Percentiles rank a stretch among this genome's conserved stretches.
Conservation (phyloP, 2,329 filamentous ascomycete genomes). For the Emmonsia crescens region DNA sequence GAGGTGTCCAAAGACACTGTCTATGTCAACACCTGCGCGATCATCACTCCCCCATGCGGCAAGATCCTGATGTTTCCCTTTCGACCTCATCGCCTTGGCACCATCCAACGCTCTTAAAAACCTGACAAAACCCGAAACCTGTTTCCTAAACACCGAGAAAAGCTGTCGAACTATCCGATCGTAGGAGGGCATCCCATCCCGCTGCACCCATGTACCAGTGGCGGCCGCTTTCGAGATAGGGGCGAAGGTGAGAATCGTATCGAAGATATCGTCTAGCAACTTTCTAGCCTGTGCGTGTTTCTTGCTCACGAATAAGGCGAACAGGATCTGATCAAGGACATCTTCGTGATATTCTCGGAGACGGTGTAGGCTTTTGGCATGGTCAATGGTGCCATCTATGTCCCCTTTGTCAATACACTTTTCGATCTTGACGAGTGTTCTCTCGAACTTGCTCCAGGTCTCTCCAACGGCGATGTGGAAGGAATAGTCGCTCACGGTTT, state of each 20-base stretch:
- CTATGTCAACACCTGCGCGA: constrained; percentile 28
- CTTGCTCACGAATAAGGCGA: constrained; percentile 60
- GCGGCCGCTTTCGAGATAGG: constrained; percentile 22
- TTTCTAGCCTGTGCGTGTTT: constrained; percentile 62
- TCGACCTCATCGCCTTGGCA: constrained; percentile 44
- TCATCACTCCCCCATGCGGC: constrained; percentile 17
- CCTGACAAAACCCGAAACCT: constrained; percentile 61
- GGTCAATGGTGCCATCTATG: constrained; percentile 36
- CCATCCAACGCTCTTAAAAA: constrained; percentile 57
- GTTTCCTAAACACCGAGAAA: constrained; percentile 58
- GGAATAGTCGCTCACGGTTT: constrained; percentile 62
- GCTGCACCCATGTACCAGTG: not conserved
- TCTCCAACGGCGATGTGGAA: constrained; percentile 65
- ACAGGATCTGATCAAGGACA: constrained; percentile 64
- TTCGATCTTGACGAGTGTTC: constrained; percentile 55
- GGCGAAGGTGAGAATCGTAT: constrained; percentile 59
- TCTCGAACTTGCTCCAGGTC: constrained; percentile 62
- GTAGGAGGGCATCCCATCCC: not conserved
- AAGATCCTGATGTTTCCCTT: constrained; percentile 18
- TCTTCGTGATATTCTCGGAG: constrained; percentile 61
- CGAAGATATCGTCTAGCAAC: constrained; percentile 67
- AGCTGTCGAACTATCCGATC: constrained; percentile 35
- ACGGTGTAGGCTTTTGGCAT: constrained; percentile 51
- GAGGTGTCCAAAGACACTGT: constrained; percentile 57
- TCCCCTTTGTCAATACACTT: constrained; percentile 40